phyloP scores from a whole-genome alignment of 2,329 filamentous ascomycete genomes.

The Fusarium stilboides region DNA sequence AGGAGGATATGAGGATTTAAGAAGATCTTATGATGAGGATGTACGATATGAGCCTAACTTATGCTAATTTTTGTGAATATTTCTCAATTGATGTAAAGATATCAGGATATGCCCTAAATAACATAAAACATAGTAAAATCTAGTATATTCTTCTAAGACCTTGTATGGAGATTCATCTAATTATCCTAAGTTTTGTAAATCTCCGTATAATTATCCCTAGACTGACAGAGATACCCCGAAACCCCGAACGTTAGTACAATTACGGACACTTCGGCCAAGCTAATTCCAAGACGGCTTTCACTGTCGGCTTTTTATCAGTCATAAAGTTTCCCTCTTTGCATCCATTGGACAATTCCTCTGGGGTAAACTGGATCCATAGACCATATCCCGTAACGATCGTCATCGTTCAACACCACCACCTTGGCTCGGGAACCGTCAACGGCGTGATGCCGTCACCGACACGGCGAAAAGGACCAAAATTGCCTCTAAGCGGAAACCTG shows the following conservation, averaged over 20 bases:
- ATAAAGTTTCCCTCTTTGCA: background rate
- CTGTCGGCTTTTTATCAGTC: background rate
- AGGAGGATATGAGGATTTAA: no score
- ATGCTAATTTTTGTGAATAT: no score
- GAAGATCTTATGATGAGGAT: no score
- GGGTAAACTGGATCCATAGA: conserved; percentile 21
- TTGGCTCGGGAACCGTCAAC: conserved; percentile 1
- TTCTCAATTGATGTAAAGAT: no score
- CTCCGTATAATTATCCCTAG: no score
- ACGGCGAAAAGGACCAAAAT: background rate
- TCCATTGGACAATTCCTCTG: conserved; percentile 26
- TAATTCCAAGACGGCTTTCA: conserved; percentile 6
- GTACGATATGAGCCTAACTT: no score
- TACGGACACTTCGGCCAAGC: background rate
- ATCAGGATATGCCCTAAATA: no score
- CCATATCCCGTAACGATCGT: conserved; percentile 31
- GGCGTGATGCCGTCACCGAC: conserved; percentile 25
- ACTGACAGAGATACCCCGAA: conserved; percentile 27
- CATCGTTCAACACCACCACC: conserved; percentile 20
- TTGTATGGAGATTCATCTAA: no score
- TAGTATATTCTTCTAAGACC: no score
- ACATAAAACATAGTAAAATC: no score
- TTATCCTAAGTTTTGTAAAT: no score
- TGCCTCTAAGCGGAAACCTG: conserved; percentile 4
- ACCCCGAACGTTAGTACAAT: conserved; percentile 15